phyloP scores from a whole-genome alignment of 2,329 filamentous ascomycete genomes.

The Ophiostoma sp. region DNA sequence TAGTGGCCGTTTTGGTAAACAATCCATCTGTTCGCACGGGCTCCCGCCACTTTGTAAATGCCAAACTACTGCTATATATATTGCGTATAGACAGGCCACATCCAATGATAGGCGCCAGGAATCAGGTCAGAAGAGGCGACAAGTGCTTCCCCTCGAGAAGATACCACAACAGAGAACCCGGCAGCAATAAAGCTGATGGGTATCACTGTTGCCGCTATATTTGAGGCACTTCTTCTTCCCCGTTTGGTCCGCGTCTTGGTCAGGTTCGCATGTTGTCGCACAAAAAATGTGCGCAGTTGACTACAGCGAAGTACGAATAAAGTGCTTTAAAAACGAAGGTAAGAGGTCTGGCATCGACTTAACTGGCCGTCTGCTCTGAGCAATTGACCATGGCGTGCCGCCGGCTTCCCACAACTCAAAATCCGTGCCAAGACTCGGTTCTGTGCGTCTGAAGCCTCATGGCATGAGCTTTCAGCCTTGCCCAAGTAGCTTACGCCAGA shows the following conservation, averaged over 20 bases:
- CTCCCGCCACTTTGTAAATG: neutral
- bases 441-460: too few species aligned
- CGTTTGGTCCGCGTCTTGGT: neutral
- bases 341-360: neutral
- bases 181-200: neutral
- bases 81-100: neutral
- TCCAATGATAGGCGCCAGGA: neutral
- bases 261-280: neutral
- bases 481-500: too few species aligned
- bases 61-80: neutral
- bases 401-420: too few species aligned
- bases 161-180: neutral
- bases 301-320: neutral
- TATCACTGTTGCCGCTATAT: neutral
- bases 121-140: neutral
- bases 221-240: neutral
- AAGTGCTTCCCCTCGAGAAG: neutral
- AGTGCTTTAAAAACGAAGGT: neutral
- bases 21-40: neutral
- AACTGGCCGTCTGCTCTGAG: neutral
- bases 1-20: neutral
- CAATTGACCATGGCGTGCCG: too few species aligned
- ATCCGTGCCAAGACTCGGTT: too few species aligned
- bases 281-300: neutral
- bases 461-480: too few species aligned